Evolutionary conservation across 164 flowering plant genomes (phyloP).

Genomic region (Brasenia schreberi): DNA sequence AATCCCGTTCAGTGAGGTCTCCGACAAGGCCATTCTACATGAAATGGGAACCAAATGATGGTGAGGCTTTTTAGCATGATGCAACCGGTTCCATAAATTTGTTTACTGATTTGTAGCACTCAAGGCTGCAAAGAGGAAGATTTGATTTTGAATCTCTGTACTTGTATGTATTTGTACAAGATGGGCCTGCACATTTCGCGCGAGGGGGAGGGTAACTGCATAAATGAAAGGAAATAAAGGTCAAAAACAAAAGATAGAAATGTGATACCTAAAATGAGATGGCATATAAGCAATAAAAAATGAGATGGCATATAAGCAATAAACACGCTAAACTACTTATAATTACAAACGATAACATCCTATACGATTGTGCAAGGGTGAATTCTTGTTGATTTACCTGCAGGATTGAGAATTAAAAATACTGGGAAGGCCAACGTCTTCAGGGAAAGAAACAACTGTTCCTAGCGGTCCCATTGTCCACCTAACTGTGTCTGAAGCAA

Average conservation of each 20-base stretch:
- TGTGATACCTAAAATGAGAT: background rate
- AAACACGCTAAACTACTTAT: background rate
- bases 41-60: background rate
- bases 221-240: background rate
- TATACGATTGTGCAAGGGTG: too few species aligned
- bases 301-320: too few species aligned
- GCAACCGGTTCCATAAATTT: conserved; percentile 18
- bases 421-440: conserved; percentile 65
- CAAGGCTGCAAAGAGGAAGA: conserved; percentile 67
- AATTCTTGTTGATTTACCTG: conserved; percentile 28
- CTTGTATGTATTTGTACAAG: conserved; percentile 49
- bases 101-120: conserved; percentile 56
- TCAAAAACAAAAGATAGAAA: background rate
- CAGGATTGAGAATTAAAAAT: conserved; percentile 51
- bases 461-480: conserved; percentile 66
- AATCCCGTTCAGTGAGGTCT: background rate
- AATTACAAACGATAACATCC: background rate
- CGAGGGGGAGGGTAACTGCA: conserved; percentile 73
- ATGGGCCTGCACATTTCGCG: conserved; percentile 64
- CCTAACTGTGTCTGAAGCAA: conserved; percentile 51
- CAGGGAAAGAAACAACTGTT: conserved; percentile 55
- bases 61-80: conserved; percentile 18
- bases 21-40: background rate
- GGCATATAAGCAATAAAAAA: background rate
- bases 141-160: conserved; percentile 70